Conservation (phyloP, 2,329 filamentous ascomycete species). For the Colletotrichum cordylinicola region DNA sequence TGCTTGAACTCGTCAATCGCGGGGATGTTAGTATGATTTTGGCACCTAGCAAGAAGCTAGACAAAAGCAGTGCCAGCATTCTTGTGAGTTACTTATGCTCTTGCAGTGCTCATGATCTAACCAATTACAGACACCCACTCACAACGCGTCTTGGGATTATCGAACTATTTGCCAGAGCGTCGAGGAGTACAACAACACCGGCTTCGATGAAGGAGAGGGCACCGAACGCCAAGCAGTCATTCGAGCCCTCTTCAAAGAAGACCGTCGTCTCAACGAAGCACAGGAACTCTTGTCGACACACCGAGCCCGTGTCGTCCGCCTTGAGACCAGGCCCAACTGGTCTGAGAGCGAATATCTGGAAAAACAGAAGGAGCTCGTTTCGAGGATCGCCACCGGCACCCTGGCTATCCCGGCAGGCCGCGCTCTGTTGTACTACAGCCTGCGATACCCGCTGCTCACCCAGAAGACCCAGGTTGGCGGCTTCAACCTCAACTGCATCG, state of each 20-base stretch:
- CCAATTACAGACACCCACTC: constrained; percentile 58
- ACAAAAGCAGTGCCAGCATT: constrained; percentile 40
- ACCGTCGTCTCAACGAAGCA: constrained; percentile 88
- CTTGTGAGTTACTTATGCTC: constrained; percentile 40
- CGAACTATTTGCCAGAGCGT: constrained; percentile 75
- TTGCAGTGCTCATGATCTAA: constrained; percentile 26
- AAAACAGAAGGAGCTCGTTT: constrained; percentile 88
- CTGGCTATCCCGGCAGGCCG: constrained; percentile 88
- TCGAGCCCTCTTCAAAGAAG: constrained; percentile 86
- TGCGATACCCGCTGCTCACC: constrained; percentile 86
- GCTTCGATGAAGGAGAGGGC: constrained; percentile 81
- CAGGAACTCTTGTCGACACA: constrained; percentile 84
- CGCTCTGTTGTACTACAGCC: constrained; percentile 85
- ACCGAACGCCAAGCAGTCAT: constrained; percentile 85
- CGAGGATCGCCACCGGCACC: constrained; percentile 84
- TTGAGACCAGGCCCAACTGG: constrained; percentile 77
- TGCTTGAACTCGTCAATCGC: constrained; percentile 79
- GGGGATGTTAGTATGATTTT: constrained; percentile 79
- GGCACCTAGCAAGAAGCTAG: constrained; percentile 47
- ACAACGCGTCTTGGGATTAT: constrained; percentile 75
- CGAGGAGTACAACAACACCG: constrained; percentile 63
- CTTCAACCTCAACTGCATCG: constrained; percentile 89
- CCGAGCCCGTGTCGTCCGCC: constrained; percentile 79
- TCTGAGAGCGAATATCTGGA: constrained; percentile 88
- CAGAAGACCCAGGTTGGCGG: constrained; percentile 90